Percentiles rank a stretch among this genome's conserved stretches.
Evolutionary conservation across 768 basidiomycete genomes (phyloP).

Genomic region (Rubroboletus pulcherrimus): DNA sequence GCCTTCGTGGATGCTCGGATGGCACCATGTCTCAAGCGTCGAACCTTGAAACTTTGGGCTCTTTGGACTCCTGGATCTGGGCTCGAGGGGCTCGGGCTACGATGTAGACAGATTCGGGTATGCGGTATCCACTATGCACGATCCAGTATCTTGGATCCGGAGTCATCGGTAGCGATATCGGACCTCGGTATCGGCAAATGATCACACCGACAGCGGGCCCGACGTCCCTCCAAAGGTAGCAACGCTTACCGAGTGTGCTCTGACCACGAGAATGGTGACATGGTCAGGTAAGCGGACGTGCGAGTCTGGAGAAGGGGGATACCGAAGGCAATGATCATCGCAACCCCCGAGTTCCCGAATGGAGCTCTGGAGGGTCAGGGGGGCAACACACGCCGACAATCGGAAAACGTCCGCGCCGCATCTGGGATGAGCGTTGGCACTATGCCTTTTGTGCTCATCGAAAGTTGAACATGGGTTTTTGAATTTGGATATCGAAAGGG

Average conservation of each 20-base stretch:
- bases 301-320: background rate
- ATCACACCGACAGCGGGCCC: background rate
- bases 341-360: background rate
- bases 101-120: background rate
- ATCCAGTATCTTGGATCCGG: background rate
- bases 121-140: background rate
- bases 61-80: background rate
- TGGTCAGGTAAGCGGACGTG: background rate
- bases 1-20: background rate
- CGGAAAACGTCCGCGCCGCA: background rate
- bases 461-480: background rate
- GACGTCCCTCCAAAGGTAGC: background rate
- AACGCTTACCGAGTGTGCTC: background rate
- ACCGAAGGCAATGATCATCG: background rate
- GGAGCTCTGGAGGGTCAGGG: background rate
- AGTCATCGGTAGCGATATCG: background rate
- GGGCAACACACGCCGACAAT: background rate
- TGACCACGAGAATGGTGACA: background rate
- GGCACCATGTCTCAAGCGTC: background rate
- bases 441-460: background rate
- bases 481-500: constrained; percentile 1
- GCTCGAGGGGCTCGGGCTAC: background rate
- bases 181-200: background rate
- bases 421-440: background rate
- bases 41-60: background rate